phyloP scores from a whole-genome alignment of 331 rosid species.

The Rhamnella rubrinervis region DNA sequence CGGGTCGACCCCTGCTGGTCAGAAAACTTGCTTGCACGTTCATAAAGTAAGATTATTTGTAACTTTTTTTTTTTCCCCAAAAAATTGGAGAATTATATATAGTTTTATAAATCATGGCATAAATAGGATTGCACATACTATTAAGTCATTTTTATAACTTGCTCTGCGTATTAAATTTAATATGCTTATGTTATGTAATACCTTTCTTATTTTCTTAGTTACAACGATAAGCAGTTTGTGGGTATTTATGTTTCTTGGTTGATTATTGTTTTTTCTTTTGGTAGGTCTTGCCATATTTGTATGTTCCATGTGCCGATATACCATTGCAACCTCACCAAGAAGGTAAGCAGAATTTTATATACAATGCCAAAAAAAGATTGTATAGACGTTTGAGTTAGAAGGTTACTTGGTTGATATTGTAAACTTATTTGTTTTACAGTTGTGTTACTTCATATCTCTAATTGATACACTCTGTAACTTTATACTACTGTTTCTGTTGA shows the following conservation, averaged over 20 bases:
- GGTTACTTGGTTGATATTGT: constrained; percentile 10
- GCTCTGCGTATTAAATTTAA: too few species aligned
- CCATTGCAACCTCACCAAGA: constrained; percentile 42
- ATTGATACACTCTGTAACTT: not conserved
- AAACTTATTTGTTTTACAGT: not conserved
- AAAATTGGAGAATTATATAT: not conserved
- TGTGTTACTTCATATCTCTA: not conserved
- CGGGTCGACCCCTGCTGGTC: constrained; percentile 92
- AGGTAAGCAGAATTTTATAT: constrained; percentile 41
- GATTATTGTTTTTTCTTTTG: constrained; percentile 15
- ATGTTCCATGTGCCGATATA: constrained; percentile 75
- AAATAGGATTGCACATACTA: not conserved
- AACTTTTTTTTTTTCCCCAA: not conserved
- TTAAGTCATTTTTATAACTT: not conserved
- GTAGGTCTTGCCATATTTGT: constrained; percentile 82
- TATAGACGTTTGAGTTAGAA: not conserved
- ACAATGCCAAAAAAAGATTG: not conserved
- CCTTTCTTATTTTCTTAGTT: too few species aligned
- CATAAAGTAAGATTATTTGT: constrained; percentile 59
- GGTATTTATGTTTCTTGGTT: not conserved
- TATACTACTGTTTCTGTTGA: not conserved
- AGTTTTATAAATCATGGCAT: not conserved
- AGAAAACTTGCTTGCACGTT: constrained; percentile 91
- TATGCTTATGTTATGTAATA: too few species aligned
- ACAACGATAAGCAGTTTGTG: not conserved